Conservation (phyloP, 768 basidiomycete genomes). For the Phaeotremella skinneri region DNA sequence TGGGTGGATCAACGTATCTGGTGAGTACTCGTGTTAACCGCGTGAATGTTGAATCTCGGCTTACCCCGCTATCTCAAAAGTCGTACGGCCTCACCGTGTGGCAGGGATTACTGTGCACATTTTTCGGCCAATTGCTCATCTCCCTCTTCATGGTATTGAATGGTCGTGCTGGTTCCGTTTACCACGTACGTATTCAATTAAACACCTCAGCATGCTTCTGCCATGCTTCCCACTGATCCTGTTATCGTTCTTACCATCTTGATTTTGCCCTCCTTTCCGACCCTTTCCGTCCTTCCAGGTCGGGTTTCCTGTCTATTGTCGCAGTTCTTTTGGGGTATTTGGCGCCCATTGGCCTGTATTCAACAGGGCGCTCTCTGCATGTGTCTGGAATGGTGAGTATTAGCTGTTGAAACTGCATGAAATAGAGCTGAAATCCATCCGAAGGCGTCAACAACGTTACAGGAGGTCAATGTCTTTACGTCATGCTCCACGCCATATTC, state of each 20-base stretch:
- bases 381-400: slow-evolving; percentile 27
- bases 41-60: not conserved
- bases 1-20: slow-evolving; percentile 29
- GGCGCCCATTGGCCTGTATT: slow-evolving; percentile 35
- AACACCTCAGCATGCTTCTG: not conserved
- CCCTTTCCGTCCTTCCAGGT: slow-evolving; percentile 9
- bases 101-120: slow-evolving; percentile 24
- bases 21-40: slow-evolving; percentile 5
- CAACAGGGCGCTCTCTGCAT: slow-evolving; percentile 30
- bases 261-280: no score
- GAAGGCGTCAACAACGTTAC: slow-evolving; percentile 32
- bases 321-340: slow-evolving; percentile 40
- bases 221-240: not conserved
- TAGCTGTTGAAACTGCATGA: not conserved
- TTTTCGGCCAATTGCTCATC: slow-evolving; percentile 30
- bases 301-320: slow-evolving; percentile 29
- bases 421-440: slow-evolving; percentile 1
- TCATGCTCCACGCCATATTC: slow-evolving; percentile 39
- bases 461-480: slow-evolving; percentile 34
- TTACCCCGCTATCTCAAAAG: not conserved
- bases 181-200: slow-evolving; percentile 20
- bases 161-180: slow-evolving; percentile 32
- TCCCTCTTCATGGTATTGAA: slow-evolving; percentile 37
- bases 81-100: slow-evolving; percentile 16
- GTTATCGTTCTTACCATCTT: no score